Percentiles rank a stretch among this genome's conserved stretches.
phyloP scores from a whole-genome alignment of 768 basidiomycete species.

The Coprinopsis strossmayeri region DNA sequence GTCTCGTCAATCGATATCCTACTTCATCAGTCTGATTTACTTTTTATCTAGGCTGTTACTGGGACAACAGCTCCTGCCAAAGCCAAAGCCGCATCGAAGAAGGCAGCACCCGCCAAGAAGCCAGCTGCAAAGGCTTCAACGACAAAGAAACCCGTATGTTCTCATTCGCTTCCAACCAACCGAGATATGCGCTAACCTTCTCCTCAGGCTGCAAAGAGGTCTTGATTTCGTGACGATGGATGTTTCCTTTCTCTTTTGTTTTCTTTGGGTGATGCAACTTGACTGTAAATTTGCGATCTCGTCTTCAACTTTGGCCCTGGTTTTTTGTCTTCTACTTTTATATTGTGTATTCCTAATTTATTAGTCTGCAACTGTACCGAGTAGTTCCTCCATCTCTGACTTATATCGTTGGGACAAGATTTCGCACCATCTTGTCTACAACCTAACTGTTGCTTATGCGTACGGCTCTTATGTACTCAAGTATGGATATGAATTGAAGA shows the following conservation, averaged over 20 bases:
- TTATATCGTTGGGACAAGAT: slow-evolving; percentile 11
- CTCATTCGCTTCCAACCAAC: neutral
- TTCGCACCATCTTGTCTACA: slow-evolving; percentile 11
- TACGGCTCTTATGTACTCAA: slow-evolving; percentile 14
- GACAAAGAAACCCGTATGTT: slow-evolving; percentile 31
- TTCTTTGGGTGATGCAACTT: neutral
- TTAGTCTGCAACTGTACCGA: slow-evolving; percentile 20
- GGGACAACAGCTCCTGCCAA: slow-evolving; percentile 35
- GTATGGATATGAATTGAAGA: slow-evolving; percentile 11
- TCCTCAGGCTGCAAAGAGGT: slow-evolving; percentile 23
- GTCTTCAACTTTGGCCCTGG: slow-evolving; percentile 13
- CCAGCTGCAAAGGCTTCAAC: slow-evolving; percentile 25
- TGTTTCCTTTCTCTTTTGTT: neutral
- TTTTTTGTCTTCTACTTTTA: slow-evolving; percentile 16
- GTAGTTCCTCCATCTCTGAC: slow-evolving; percentile 12
- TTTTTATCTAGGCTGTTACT: slow-evolving; percentile 29
- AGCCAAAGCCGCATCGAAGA: slow-evolving; percentile 37
- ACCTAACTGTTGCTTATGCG: slow-evolving; percentile 14
- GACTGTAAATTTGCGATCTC: slow-evolving; percentile 13
- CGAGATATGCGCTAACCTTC: slow-evolving; percentile 3
- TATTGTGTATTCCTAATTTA: slow-evolving; percentile 36
- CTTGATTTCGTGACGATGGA: neutral
- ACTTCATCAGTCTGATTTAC: neutral
- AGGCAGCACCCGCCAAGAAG: slow-evolving; percentile 29
- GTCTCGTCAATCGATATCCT: slow-evolving; percentile 1